These are phyloP conservation scores for Neonectria hederae DNA, from an alignment of 2,329 filamentous ascomycete species.

Conservation along the genomic window DNA sequence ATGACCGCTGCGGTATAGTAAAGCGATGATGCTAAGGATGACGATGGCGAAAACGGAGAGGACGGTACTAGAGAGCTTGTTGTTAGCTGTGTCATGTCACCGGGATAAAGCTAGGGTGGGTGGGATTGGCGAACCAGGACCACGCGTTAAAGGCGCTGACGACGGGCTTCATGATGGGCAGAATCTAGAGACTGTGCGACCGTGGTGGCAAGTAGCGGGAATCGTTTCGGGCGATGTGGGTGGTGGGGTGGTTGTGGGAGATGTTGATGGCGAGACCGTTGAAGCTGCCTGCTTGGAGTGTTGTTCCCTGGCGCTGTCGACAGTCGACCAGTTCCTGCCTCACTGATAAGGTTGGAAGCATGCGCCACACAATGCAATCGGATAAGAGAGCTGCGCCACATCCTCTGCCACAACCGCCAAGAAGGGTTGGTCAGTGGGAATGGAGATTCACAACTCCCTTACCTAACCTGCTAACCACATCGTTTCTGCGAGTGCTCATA, in stretches of 20 bases:
- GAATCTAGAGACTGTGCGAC: constrained; percentile 1
- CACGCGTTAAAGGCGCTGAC: constrained; percentile 93
- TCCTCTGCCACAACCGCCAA: neutral
- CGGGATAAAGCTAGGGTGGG: constrained; percentile 18
- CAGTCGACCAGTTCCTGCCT: constrained; percentile 37
- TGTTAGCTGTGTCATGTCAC: constrained; percentile 39
- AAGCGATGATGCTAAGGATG: constrained; percentile 70
- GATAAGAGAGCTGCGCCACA: constrained; percentile 12
- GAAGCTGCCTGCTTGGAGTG: constrained; percentile 34
- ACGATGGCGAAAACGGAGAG: constrained; percentile 72
- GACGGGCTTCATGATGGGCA: constrained; percentile 86
- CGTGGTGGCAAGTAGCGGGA: neutral
- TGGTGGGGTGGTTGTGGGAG: constrained; percentile 21
- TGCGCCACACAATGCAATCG: constrained; percentile 26
- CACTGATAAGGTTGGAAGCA: constrained; percentile 38
- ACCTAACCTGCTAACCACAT: neutral
- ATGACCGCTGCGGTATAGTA: constrained; percentile 81
- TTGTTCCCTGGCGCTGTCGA: constrained; percentile 31
- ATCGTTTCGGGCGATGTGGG: constrained; percentile 11
- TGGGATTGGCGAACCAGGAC: constrained; percentile 76
- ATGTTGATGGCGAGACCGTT: constrained; percentile 33
- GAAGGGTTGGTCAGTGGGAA: neutral
- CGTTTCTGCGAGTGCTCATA: no score
- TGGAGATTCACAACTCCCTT: no score
- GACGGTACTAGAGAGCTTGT: constrained; percentile 68